Evolutionary conservation across 805 yeast species (phyloP).

Genomic region (Torulaspora microellipsoides): DNA sequence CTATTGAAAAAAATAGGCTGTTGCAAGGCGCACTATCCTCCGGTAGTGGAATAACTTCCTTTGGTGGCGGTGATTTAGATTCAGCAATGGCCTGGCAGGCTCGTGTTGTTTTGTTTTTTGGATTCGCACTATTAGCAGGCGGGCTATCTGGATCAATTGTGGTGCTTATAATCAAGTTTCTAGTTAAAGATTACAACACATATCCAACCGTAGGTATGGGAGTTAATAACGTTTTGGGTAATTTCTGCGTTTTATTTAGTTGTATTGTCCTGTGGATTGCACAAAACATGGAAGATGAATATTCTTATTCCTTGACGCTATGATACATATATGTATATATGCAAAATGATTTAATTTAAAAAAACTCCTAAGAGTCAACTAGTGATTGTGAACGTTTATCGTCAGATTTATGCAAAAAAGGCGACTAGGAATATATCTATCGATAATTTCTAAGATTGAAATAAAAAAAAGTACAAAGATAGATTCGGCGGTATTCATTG

Average conservation of each 20-base stretch:
- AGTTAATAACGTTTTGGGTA: conserved; percentile 75
- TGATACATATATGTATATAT: conserved; percentile 27
- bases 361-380: too few relatives aligned
- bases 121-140: conserved; percentile 89
- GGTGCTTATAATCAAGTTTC: conserved; percentile 78
- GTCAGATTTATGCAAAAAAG: too few relatives aligned
- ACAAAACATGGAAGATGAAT: conserved; percentile 94
- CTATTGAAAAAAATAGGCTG: conserved; percentile 42
- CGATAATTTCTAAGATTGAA: too few relatives aligned
- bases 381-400: too few relatives aligned
- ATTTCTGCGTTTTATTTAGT: conserved; percentile 77
- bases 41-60: conserved; percentile 30
- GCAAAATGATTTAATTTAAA: neutral
- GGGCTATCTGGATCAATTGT: conserved; percentile 91
- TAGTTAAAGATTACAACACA: conserved; percentile 63
- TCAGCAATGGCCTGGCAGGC: conserved; percentile 86
- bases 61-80: conserved; percentile 36
- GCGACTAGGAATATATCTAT: too few relatives aligned
- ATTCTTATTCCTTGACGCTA: conserved; percentile 82
- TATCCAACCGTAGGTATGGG: conserved; percentile 96
- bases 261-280: conserved; percentile 89
- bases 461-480: too few relatives aligned
- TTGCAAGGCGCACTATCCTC: conserved; percentile 38
- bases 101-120: conserved; percentile 80
- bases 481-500: too few relatives aligned